Evolutionary conservation across 2,329 filamentous ascomycete species (phyloP), one percentile per base, ranked within the genome.

Genomic region (Arthrobotrys pseudoclavata): DNA sequence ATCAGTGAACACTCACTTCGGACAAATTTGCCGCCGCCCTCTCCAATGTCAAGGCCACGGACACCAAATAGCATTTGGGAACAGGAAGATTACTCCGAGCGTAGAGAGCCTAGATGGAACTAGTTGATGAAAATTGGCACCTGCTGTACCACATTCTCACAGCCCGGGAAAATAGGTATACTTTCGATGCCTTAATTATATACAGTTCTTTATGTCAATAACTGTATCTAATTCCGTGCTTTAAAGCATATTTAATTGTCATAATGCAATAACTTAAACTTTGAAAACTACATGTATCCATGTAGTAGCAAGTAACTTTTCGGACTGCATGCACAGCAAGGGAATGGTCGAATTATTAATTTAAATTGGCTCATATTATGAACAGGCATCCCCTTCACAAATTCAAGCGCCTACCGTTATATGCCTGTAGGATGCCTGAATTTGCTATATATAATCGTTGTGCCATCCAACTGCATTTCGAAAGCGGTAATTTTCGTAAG

Each of bases 61-160:
- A 57, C 52, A 12, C 52, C 52, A 13, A 57, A 57, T 40, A 40
- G 52, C 6, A 57, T 57, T 18, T 57, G 52, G 52, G 52, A 57
- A 7, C 52, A 57, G 52, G 52, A 57, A 13, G 31, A 57, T 22
- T 57, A 40, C 18, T 10, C 29, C 15, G 52, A 57, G n/a, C 29
- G 31, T 31, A 37, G 52, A 22, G 52, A 15, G n/a, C 24, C n/a
- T 37, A 20, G 52, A 13, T 40, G 31, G 18, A n/a, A 40, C n/a
- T 57, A 40, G 7, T 31, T 22, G 31, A 22, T 7, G 15, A 9
- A 34, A 13, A 55, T 10, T 26, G 22, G 20, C 22, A 26, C 47
- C 37, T 15, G 12, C 13, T 40, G 37, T 40, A 40, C 37, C 37
- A 40, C 37, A 40, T 3, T 40, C 37, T 12, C 29, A 31, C 13